These are phyloP conservation scores for Floccularia luteovirens DNA, from an alignment of 768 basidiomycete species.

Conservation along the genomic window DNA sequence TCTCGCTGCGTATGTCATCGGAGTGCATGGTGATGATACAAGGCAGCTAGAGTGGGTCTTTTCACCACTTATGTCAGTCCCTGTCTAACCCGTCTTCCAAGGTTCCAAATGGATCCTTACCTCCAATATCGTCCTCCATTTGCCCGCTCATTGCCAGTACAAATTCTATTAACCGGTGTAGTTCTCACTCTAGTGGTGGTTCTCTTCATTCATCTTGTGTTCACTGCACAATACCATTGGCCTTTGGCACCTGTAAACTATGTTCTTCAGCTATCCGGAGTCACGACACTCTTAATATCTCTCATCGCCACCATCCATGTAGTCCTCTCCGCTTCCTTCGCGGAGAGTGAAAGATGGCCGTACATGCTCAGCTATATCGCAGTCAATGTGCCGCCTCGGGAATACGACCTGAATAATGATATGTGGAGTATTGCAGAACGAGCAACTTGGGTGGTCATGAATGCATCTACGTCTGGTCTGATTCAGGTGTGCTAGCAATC, in stretches of 20 bases:
- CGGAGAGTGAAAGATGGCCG: slow-evolving; percentile 76
- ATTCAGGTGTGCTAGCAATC: slow-evolving; percentile 61
- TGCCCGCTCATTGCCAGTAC: slow-evolving; percentile 83
- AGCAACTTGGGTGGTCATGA: slow-evolving; percentile 83
- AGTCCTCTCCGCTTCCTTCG: slow-evolving; percentile 50
- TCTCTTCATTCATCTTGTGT: slow-evolving; percentile 85
- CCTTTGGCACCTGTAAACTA: slow-evolving; percentile 92
- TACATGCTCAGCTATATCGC: slow-evolving; percentile 95
- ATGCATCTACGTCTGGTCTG: slow-evolving; percentile 74
- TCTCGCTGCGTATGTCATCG: too few species aligned
- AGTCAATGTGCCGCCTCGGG: slow-evolving; percentile 62
- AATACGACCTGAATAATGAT: slow-evolving; percentile 16
- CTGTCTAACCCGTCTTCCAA: slow-evolving; percentile 6
- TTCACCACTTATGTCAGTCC: too few species aligned
- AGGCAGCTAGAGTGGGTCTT: too few species aligned
- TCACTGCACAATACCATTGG: slow-evolving; percentile 95
- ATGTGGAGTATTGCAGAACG: slow-evolving; percentile 60
- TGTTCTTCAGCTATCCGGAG: slow-evolving; percentile 79
- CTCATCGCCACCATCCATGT: slow-evolving; percentile 73
- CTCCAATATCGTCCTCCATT: slow-evolving; percentile 73
- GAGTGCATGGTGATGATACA: too few species aligned
- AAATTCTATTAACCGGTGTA: slow-evolving; percentile 81
- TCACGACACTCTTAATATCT: slow-evolving; percentile 71
- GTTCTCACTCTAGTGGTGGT: slow-evolving; percentile 79
- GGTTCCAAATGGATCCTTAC: slow-evolving; percentile 56